Base-by-base conservation (phyloP, 2,329 filamentous ascomycete genomes). In the Tolypocladium ovalisporum region DNA sequence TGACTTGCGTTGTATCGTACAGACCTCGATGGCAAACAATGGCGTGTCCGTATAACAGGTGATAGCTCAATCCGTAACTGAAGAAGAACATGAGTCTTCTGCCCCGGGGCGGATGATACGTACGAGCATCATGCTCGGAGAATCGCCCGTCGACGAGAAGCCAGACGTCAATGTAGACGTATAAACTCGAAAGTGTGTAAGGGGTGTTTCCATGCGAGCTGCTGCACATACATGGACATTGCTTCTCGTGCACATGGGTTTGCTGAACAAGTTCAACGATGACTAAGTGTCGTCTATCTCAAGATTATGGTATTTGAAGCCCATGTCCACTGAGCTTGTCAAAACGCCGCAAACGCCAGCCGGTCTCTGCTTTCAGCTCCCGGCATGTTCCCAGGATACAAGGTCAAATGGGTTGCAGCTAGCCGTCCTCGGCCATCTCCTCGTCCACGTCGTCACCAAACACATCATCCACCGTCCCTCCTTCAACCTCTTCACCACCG, bases 381-480 rank as follows among this genome's bases (percentile, higher is more conserved):
- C 10, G n/a, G 47, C 19, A 34, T 12, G 17, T 35, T 13, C 15
- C 19, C 52, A 39, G 35, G 52, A 5, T n/a, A 9, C 47, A 8
- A 35, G 29, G 19, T 8, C 27, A 3, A 15, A 8, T 34, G 29
- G 29, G 10, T 22, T 8, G 19, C 29, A n/a, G 12, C 29, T 59
- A 63, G 22, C 58, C 56, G 47, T 70, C 66, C 59, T 80, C 79
- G 29, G 77, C 80, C 75, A 82, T 80, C 54, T 84, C 82, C 66
- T 83, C 76, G 61, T 82, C 79, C 54, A 75, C 76, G 63, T 81
- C 78, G 47, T 76, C 76, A 3, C 75, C 80, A 58, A 81, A 80
- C 52, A 83, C 74, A 62, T 84, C 81, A 55, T 81, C 80, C 54
- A 80, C 74, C 1, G 76, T 78, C 4, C 78, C 77, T 2, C 74